Percentiles rank a stretch among this genome's conserved stretches.
These are phyloP conservation scores for Barnettozyma sp. DNA, from an alignment of 805 yeast genomes.

Conservation along the genomic window DNA sequence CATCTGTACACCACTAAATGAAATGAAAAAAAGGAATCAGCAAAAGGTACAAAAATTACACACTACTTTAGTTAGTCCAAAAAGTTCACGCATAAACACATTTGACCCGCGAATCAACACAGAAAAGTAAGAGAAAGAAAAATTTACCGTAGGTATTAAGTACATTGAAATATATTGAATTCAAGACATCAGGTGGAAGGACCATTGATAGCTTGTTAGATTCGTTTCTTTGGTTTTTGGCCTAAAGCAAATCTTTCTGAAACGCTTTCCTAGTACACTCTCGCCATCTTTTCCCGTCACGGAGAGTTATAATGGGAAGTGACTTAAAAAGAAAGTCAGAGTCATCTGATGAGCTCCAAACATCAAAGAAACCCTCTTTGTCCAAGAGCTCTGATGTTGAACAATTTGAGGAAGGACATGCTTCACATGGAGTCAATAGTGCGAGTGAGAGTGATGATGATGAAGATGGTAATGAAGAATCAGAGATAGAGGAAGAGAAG, in stretches of 20 bases:
- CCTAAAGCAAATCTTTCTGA: no score
- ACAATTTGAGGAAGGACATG: no score
- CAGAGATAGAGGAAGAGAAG: conserved; percentile 24
- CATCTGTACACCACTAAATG: background rate
- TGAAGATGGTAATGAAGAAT: conserved; percentile 27
- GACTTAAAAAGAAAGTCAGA: conserved; percentile 17
- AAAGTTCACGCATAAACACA: background rate
- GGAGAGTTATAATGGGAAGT: conserved; percentile 1
- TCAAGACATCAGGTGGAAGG: no score
- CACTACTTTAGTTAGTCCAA: background rate
- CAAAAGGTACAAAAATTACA: background rate
- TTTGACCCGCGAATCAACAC: background rate
- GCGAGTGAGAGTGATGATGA: conserved; percentile 13
- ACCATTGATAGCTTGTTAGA: no score
- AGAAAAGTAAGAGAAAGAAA: background rate
- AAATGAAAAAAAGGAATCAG: no score
- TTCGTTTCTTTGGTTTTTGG: no score
- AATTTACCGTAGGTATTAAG: no score
- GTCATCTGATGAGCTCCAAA: conserved; percentile 9
- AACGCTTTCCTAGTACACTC: no score
- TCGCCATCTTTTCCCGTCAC: background rate
- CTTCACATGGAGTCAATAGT: no score
- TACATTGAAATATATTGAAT: no score
- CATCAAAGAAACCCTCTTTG: conserved; percentile 17
- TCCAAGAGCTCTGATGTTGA: no score